Evolutionary conservation across 768 basidiomycete species (phyloP).

Genomic region (Roridomyces roridus): DNA sequence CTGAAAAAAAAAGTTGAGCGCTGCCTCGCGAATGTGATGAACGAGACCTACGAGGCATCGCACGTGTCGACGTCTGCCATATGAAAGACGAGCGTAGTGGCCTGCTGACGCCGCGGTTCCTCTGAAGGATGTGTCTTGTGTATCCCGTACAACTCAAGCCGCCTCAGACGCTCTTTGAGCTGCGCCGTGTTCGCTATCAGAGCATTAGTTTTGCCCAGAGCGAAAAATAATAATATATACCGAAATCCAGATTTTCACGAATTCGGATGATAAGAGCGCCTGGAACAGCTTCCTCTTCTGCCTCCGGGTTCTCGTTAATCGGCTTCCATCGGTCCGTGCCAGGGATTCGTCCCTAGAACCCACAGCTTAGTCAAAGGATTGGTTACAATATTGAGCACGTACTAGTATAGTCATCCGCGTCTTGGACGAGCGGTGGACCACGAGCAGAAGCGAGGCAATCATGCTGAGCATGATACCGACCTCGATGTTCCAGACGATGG

Average conservation of each 20-base stretch:
- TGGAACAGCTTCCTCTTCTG: conserved; percentile 80
- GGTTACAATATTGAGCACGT: conserved; percentile 27
- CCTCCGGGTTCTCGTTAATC: conserved; percentile 85
- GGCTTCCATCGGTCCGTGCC: conserved; percentile 92
- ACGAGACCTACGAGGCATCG: conserved; percentile 83
- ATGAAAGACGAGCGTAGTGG: conserved; percentile 87
- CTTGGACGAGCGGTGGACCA: conserved; percentile 88
- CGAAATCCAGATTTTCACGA: conserved; percentile 90
- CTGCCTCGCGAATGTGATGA: not conserved
- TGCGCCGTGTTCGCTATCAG: conserved; percentile 89
- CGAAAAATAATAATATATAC: conserved; percentile 44
- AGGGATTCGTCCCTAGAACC: conserved; percentile 77
- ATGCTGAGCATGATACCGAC: conserved; percentile 90
- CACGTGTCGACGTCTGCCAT: conserved; percentile 90
- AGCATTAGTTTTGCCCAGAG: not conserved
- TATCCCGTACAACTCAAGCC: conserved; percentile 89
- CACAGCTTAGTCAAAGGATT: not conserved
- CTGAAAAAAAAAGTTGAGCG: conserved; percentile 49
- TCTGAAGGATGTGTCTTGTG: conserved; percentile 88
- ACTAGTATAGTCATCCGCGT: conserved; percentile 92
- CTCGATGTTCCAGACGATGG: conserved; percentile 91
- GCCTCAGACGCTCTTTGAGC: conserved; percentile 86
- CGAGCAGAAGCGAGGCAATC: conserved; percentile 85
- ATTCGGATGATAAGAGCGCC: conserved; percentile 90
- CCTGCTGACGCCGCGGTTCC: conserved; percentile 74